A percentile compares a stretch with the other conserved stretches of the same genome.
Conservation (phyloP, 495 filamentous ascomycete genomes). For the Talaromyces stipitatus region DNA sequence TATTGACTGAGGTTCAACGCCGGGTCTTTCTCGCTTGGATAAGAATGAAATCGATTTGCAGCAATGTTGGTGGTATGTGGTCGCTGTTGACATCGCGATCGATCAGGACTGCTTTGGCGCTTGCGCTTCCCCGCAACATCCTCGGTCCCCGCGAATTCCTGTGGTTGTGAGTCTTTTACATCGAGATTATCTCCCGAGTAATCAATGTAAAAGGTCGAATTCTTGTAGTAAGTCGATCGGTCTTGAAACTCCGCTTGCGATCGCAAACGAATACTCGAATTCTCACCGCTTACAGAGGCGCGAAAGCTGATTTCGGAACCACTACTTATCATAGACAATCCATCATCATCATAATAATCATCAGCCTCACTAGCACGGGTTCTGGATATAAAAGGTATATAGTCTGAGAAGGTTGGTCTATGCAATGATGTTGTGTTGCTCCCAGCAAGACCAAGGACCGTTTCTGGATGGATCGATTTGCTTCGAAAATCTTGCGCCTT, state of each 20-base stretch:
- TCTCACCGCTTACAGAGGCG: constrained; percentile 4
- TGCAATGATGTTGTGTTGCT: not conserved
- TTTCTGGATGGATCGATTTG: not conserved
- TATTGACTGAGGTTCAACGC: not conserved
- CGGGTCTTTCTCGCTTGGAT: not conserved
- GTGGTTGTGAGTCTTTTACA: not conserved
- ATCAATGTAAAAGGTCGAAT: constrained; percentile 68
- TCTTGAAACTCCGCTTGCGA: constrained; percentile 44
- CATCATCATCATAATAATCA: constrained; percentile 8
- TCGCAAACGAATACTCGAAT: constrained; percentile 1
- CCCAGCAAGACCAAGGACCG: not conserved
- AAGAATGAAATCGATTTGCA: constrained; percentile 16
- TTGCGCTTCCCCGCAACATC: not conserved
- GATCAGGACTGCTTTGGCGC: not conserved
- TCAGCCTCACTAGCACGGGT: constrained; percentile 7
- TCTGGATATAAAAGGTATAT: constrained; percentile 38
- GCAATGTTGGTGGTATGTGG: not conserved
- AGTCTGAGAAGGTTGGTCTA: constrained; percentile 35
- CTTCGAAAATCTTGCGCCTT: not conserved
- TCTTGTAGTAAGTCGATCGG: constrained; percentile 74
- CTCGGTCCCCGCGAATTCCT: not conserved
- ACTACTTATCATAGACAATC: constrained; percentile 21
- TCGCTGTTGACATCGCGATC: not conserved
- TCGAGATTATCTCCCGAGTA: constrained; percentile 49
- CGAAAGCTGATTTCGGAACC: constrained; percentile 20